Percentiles rank a stretch among this genome's conserved stretches.
Evolutionary conservation across 2,329 filamentous ascomycete species (phyloP).

Genomic region (Rosellinia necatrix): DNA sequence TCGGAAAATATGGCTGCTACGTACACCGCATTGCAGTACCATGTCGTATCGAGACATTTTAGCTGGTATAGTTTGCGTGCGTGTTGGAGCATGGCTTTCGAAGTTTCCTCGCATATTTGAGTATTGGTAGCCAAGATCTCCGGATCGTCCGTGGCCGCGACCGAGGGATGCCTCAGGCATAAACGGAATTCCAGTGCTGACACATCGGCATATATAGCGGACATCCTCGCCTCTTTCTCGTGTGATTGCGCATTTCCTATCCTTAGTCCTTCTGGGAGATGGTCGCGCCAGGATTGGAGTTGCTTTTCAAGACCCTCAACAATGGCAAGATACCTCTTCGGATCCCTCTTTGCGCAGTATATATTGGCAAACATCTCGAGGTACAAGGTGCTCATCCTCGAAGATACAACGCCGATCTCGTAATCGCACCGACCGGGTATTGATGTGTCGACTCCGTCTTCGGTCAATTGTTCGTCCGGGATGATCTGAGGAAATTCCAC

Average conservation of each 20-base stretch:
- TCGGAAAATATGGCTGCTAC: conserved; percentile 74
- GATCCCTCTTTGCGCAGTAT: conserved; percentile 70
- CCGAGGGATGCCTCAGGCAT: conserved; percentile 65
- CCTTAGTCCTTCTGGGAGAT: conserved; percentile 65
- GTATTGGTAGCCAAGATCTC: conserved; percentile 65
- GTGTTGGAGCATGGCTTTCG: conserved; percentile 65
- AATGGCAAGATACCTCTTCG: conserved; percentile 65
- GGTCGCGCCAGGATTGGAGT: conserved; percentile 65
- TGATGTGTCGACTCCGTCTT: conserved; percentile 63
- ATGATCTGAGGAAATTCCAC: conserved; percentile 75
- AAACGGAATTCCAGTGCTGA: conserved; percentile 63
- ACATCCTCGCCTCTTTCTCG: conserved; percentile 51
- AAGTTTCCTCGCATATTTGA: conserved; percentile 67
- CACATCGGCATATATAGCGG: conserved; percentile 59
- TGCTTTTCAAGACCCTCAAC: conserved; percentile 69
- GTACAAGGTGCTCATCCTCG: conserved; percentile 68
- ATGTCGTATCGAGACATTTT: conserved; percentile 76
- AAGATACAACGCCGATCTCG: conserved; percentile 67
- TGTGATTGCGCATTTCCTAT: conserved; percentile 48
- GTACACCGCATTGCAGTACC: conserved; percentile 75
- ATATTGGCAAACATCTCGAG: conserved; percentile 77
- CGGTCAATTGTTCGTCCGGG: conserved; percentile 70
- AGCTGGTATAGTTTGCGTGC: conserved; percentile 64
- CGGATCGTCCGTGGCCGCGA: conserved; percentile 59
- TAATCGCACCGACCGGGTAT: conserved; percentile 66